A percentile compares a stretch with the other conserved stretches of the same genome.
These are phyloP conservation scores for Nicotiana tabacum DNA, from an alignment of 257 asterid genomes.

Conservation along the genomic window DNA sequence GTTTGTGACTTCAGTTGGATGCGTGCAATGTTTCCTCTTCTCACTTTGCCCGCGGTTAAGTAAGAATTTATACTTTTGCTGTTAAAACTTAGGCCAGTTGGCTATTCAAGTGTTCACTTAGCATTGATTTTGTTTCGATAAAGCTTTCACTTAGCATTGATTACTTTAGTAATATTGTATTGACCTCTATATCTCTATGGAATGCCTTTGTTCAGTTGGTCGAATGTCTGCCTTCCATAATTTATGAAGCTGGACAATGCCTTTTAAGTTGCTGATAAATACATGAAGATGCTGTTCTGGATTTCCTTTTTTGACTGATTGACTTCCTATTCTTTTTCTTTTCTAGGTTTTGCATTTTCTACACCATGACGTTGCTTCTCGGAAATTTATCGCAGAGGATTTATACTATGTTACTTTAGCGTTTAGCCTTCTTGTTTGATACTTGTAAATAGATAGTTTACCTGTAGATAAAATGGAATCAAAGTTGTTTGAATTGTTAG, in stretches of 20 bases:
- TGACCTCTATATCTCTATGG: not conserved
- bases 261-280: conserved; percentile 5
- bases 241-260: not conserved
- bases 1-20: not conserved
- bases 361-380: not conserved
- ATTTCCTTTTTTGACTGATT: conserved; percentile 3
- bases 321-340: conserved; percentile 5
- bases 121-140: not conserved
- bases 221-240: not conserved
- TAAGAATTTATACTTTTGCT: not conserved
- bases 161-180: not conserved
- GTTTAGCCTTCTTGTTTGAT: conserved; percentile 30
- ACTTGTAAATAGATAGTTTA: conserved; percentile 45
- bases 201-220: not conserved
- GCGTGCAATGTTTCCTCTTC: not conserved
- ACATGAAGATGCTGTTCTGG: not conserved
- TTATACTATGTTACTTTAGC: conserved; percentile 17
- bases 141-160: not conserved
- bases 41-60: not conserved
- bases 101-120: conserved; percentile 3
- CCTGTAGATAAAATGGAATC: conserved; percentile 47
- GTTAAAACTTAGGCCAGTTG: not conserved
- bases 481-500: conserved; percentile 66
- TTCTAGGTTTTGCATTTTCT: not conserved
- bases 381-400: not conserved